Base-by-base conservation (phyloP, 1,284 basidiomycete species). In the Moesziomyces aphidis region DNA sequence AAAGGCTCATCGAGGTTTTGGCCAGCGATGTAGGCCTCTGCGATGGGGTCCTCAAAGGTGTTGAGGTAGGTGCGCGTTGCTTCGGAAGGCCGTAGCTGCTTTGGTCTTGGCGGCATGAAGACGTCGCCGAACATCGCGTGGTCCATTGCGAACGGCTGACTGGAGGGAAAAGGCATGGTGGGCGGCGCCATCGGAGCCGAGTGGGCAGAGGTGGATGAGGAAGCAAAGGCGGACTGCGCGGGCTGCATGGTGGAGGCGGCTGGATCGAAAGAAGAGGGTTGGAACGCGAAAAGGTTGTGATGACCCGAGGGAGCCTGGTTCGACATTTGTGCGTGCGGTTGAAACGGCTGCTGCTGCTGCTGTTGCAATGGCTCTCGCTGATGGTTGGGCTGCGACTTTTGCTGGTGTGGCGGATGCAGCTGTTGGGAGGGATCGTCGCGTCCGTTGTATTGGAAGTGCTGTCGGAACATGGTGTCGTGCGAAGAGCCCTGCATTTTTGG, bases 41-140 rank as follows among this genome's bases (percentile, higher is more conserved):
- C 71, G 45, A 73, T 69, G 11, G 71, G 71, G 42, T 73, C 71
- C 23, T 73, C 65, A 17, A 68, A 73, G 0, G 71, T 68, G 17
- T 44, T 65, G 51, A 73, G 71, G 24, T 73, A 68, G 55, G 48
- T 55, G 45, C 51, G 61, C 15, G 61, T 61, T 0, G 53, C 42
- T 1, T 56, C 42, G 15, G 39, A 42, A 19, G 39, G 23, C 19
- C 22, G 8, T 17, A 56, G 50, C 6, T 52, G 28, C 10, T 52
- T 49, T 9, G 56, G 50, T 13, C 17, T 48, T 8, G 46, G 46
- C 3, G 53, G 53, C 5, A 54, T 46, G 24, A 65, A 43, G 6
- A 57, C 58, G 4, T 54, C 44, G 21, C 55, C 53, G 26, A 65
- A 36, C 45, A 47, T 22, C 17, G 22, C 11, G 21, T 26, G 24